Percentiles rank a stretch among this genome's conserved stretches.
These are phyloP conservation scores for Cyberlindnera maritima DNA, from an alignment of 805 yeast genomes.

Conservation along the genomic window DNA sequence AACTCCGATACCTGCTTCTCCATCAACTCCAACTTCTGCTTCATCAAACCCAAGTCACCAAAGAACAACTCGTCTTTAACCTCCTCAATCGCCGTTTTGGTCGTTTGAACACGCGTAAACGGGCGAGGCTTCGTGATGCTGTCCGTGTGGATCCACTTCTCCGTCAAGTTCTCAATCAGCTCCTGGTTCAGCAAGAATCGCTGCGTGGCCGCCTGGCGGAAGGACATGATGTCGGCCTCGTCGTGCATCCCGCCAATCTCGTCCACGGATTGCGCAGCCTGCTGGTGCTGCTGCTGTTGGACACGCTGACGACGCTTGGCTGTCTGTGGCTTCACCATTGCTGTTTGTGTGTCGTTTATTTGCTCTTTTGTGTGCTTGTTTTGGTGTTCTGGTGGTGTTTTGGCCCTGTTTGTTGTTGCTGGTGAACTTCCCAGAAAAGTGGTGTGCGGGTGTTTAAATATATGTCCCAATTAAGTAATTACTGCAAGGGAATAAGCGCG, in stretches of 20 bases:
- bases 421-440: not conserved
- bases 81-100: slow-evolving; percentile 16
- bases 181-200: slow-evolving; percentile 48
- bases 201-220: slow-evolving; percentile 42
- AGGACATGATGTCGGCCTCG: slow-evolving; percentile 52
- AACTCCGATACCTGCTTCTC: slow-evolving; percentile 22
- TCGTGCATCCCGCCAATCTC: slow-evolving; percentile 38
- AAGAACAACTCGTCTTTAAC: slow-evolving; percentile 24
- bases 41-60: slow-evolving; percentile 25
- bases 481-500: not conserved
- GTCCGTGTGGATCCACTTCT: slow-evolving; percentile 44
- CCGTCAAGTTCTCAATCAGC: slow-evolving; percentile 44
- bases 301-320: slow-evolving; percentile 24
- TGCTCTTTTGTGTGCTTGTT: not conserved
- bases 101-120: slow-evolving; percentile 19
- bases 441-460: slow-evolving; percentile 1
- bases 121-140: slow-evolving; percentile 42
- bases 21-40: slow-evolving; percentile 18
- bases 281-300: slow-evolving; percentile 20
- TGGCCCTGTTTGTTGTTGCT: not conserved
- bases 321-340: slow-evolving; percentile 28
- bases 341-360: not conserved
- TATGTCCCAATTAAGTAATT: not conserved
- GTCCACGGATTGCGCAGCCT: slow-evolving; percentile 15
- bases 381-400: not conserved